Base-by-base conservation (phyloP, 768 basidiomycete genomes). In the Tulasnella sp. region DNA sequence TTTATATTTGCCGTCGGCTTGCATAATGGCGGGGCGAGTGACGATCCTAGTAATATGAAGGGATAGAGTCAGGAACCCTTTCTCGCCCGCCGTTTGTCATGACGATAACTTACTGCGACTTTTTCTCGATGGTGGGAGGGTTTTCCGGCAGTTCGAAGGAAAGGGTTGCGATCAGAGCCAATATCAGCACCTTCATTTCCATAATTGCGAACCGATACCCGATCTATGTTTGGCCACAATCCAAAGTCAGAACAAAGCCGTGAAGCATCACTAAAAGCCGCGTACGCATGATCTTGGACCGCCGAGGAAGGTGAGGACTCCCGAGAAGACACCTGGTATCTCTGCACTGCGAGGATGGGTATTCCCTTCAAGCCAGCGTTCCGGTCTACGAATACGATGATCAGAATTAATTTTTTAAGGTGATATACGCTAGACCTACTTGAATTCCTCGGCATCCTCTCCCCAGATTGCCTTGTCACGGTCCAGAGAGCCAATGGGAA, bases 251-350 rank as follows among this genome's bases (percentile, higher is more conserved):
- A 18, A 13, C 26, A 16, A 29, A 35, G 18, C 32, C 71, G 35
- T 5, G 46, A 48, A 75, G 32, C 15, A 89, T 51, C 51, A 3
- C n/a, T n/a, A 20, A 51, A 84, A n/a, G 32, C 0, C 6, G 67
- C 75, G 16, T 70, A 77, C 75, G 79, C 91, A 93, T 0, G 90
- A 86, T 29, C 87, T 86, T 16, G 90, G 89, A 7, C 91, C 91
- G 46, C 89, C 90, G 3, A 90, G 80, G 86, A 93, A 93, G 0
- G 89, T 87, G 51, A 91, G 81, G 79, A 89, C 81, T 80, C 90
- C 87, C 11, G 88, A 86, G 88, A 88, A 91, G 0, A 91, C 85
- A 9, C 91, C 89, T 4, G 91, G 91, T 32, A 92, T 83, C 0
- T 82, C 77, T 4, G 82, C 81, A 1, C 85, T 86, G 0, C 84